phyloP scores from a whole-genome alignment of 345 rosid genomes.

The Triadica sebifera region DNA sequence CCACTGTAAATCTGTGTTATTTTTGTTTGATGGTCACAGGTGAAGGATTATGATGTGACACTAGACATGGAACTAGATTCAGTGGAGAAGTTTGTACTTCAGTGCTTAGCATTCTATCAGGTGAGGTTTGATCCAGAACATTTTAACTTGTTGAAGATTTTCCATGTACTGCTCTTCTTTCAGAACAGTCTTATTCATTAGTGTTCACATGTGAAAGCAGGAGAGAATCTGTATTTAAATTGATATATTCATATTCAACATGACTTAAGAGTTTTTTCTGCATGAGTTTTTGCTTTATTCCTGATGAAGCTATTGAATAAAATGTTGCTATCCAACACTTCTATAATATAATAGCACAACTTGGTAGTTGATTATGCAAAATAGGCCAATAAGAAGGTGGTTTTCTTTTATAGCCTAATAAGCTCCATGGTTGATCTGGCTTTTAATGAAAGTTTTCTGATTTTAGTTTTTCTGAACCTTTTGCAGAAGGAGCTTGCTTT shows the following conservation, averaged over 20 bases:
- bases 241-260: not conserved
- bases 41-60: conserved; percentile 91
- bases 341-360: no score
- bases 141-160: not conserved
- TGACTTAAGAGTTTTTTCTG: not conserved
- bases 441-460: conserved; percentile 6
- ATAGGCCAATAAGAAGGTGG: not conserved
- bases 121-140: conserved; percentile 32
- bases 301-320: not conserved
- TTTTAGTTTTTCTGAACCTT: conserved; percentile 11
- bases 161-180: not conserved
- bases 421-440: not conserved
- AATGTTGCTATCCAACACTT: not conserved
- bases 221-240: not conserved
- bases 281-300: conserved; percentile 2
- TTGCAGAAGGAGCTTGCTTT: conserved; percentile 96
- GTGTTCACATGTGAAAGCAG: not conserved
- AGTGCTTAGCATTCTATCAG: conserved; percentile 96
- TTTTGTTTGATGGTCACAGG: conserved; percentile 40
- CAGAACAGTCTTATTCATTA: not conserved
- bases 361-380: no score
- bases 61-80: conserved; percentile 88
- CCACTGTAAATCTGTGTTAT: not conserved
- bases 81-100: conserved; percentile 94
- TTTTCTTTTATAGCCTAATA: conserved; percentile 1